phyloP scores from a whole-genome alignment of 2,329 filamentous ascomycete species.

The Fusarium clavum region DNA sequence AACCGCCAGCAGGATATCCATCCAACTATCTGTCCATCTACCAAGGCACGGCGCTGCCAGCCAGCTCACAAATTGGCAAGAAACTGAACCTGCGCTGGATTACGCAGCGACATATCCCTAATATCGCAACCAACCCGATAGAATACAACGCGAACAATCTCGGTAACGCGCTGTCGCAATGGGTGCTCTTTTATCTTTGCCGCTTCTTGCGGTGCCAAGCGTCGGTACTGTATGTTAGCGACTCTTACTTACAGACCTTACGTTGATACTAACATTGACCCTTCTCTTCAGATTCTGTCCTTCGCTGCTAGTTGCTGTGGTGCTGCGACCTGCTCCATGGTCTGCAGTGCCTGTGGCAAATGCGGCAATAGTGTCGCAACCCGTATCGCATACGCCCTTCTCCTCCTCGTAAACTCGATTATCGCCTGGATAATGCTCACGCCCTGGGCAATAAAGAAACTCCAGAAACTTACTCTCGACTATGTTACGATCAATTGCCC shows the following conservation, averaged over 20 bases:
- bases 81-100: neutral
- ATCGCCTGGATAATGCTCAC: slow-evolving; percentile 99
- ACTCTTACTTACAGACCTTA: neutral
- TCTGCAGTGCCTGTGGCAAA: slow-evolving; percentile 95
- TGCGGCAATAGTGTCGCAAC: slow-evolving; percentile 98
- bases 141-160: neutral
- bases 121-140: neutral
- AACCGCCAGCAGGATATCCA: slow-evolving; percentile 1
- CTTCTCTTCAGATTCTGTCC: slow-evolving; percentile 71
- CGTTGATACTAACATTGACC: slow-evolving; percentile 9
- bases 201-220: slow-evolving; percentile 88
- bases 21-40: neutral
- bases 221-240: slow-evolving; percentile 78
- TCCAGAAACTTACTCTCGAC: slow-evolving; percentile 90
- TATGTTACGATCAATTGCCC: slow-evolving; percentile 96
- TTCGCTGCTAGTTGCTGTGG: slow-evolving; percentile 93
- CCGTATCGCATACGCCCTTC: slow-evolving; percentile 93
- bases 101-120: neutral
- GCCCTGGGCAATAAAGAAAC: slow-evolving; percentile 95
- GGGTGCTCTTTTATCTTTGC: slow-evolving; percentile 92
- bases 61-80: neutral
- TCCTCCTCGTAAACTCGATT: slow-evolving; percentile 96
- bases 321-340: slow-evolving; percentile 93
- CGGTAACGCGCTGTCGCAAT: slow-evolving; percentile 60
- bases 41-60: slow-evolving; percentile 7